Evolutionary conservation across 1,139 yeast genomes (phyloP).

Genomic region (Geotrichum siamense): DNA sequence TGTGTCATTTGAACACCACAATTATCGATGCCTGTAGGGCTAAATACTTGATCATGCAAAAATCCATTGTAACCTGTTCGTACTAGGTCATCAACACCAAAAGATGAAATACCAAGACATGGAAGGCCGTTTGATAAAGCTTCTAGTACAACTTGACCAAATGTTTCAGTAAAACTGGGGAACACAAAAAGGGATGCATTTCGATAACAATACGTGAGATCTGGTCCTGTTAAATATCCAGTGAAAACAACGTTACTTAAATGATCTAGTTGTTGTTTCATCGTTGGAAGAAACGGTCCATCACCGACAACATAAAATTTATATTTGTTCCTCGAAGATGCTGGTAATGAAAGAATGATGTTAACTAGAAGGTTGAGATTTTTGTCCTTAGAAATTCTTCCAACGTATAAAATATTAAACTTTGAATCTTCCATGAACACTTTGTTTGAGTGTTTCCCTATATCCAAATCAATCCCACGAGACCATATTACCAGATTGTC

Average conservation of each 20-base stretch:
- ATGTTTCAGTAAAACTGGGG: constrained; percentile 22
- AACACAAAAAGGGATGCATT: constrained; percentile 22
- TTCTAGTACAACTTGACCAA: constrained; percentile 24
- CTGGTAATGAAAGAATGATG: constrained; percentile 21
- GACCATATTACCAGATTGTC: constrained; percentile 21
- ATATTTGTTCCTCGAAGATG: neutral
- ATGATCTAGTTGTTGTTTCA: constrained; percentile 16
- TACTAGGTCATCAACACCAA: constrained; percentile 16
- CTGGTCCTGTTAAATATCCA: constrained; percentile 21
- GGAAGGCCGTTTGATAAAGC: constrained; percentile 24
- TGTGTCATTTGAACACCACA: neutral
- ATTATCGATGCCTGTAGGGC: neutral
- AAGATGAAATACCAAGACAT: constrained; percentile 20
- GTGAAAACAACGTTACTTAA: constrained; percentile 19
- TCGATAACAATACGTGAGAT: constrained; percentile 21
- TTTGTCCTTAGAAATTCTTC: constrained; percentile 23
- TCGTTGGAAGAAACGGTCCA: constrained; percentile 21
- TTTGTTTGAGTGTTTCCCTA: neutral
- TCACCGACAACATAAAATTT: constrained; percentile 19
- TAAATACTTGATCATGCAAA: neutral
- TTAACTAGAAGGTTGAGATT: constrained; percentile 27
- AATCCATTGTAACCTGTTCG: constrained; percentile 1
- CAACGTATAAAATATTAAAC: constrained; percentile 20
- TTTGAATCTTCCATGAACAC: neutral
- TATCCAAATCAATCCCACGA: constrained; percentile 20